Percentiles rank a stretch among this genome's conserved stretches.
These are phyloP conservation scores for Rutidosis leptorrhynchoides DNA, from an alignment of 129 eudicot genomes.

Conservation along the genomic window DNA sequence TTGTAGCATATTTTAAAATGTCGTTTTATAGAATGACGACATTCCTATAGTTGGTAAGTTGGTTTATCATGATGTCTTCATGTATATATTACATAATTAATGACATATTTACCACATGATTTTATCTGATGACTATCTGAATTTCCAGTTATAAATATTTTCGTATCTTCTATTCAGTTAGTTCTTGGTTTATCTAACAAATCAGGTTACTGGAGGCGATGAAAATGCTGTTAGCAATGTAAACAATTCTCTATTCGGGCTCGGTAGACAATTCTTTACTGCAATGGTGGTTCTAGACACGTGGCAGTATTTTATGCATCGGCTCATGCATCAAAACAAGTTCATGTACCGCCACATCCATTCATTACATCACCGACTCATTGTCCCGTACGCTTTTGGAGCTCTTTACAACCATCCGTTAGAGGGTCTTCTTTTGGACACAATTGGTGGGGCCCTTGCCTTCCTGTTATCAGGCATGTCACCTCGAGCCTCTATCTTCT, in stretches of 20 bases:
- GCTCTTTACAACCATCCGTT: conserved; percentile 90
- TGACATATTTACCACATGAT: no score
- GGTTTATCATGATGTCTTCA: neutral
- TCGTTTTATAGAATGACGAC: neutral
- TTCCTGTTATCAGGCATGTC: conserved; percentile 92
- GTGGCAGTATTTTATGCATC: conserved; percentile 83
- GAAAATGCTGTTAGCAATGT: conserved; percentile 26
- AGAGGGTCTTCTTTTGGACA: conserved; percentile 79
- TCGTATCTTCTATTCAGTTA: neutral
- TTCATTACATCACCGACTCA: conserved; percentile 76
- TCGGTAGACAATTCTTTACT: conserved; percentile 48
- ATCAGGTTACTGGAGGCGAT: conserved; percentile 63
- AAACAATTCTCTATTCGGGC: conserved; percentile 42
- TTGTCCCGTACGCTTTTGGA: conserved; percentile 88
- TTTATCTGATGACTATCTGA: neutral
- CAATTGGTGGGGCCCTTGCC: conserved; percentile 77
- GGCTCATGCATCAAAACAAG: conserved; percentile 92
- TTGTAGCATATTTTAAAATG: neutral
- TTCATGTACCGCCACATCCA: conserved; percentile 73
- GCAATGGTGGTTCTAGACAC: conserved; percentile 87
- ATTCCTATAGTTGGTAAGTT: neutral
- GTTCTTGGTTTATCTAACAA: no score
- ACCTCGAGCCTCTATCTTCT: conserved; percentile 83
- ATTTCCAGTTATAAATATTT: neutral
- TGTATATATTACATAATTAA: neutral